Base-by-base conservation (phyloP, 1,139 yeast species). In the Hemisphaericaspora lyxosophila region DNA sequence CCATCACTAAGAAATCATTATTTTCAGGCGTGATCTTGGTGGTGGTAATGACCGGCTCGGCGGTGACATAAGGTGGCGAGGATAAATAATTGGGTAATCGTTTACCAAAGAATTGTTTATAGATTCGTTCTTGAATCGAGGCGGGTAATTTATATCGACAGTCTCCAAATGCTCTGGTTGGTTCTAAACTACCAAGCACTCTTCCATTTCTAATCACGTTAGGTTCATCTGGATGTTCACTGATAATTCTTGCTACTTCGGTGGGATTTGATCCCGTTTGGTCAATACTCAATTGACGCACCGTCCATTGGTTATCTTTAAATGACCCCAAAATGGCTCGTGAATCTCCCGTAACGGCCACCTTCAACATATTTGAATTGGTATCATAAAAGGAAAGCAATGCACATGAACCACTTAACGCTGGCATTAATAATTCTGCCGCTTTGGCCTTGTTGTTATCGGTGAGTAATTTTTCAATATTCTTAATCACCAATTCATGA, bases 31-130 rank as follows among this genome's bases (percentile, higher is more conserved):
- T 72, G 35, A 94, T 78, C 53, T 82, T 78, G 9, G 94, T 84
- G 3, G 95, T 82, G 8, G 96, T 85, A 24, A 92, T 75, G 20
- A 84, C 96, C 0, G 99, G 99, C 57, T 84, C 90, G 1, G 98
- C 97, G 1, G 98, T 92, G 25, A 92, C 97, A 59, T 92, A 92
- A 0, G 99, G 99, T 5, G 99, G 98, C 1, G 96, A 83, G 44
- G 80, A 70, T 46, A 88, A 73, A 50, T 83, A 82, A 36, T 79
- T 77, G 3, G 97, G 97, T 34, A 86, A 78, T 42, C 83, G 70
- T 55, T 92, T 78, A 26, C 96, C 95, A 58, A 90, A 90, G 51
- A 88, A 84, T 54, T 82, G 84, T 44, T 82, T 74, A 49, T 87
- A 84, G 19, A 85, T 74, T 42, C 76, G 67, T 40, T 84, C 84